Conservation (phyloP, 2,329 filamentous ascomycete genomes). For the Alternaria novae-zelandiae region DNA sequence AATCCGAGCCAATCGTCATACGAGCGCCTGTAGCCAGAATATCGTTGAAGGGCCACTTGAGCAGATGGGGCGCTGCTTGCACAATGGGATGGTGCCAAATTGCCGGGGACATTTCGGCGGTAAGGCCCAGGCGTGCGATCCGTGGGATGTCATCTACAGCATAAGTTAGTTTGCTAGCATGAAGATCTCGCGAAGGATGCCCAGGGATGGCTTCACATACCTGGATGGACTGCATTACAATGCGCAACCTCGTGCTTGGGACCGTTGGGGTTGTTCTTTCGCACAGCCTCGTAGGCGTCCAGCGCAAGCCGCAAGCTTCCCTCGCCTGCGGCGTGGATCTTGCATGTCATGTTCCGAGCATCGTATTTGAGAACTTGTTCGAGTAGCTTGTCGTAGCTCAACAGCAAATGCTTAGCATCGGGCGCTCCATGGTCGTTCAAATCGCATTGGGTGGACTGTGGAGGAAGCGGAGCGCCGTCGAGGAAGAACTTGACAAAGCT, state of each 20-base stretch:
- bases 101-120: slow-evolving; percentile 46
- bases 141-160: slow-evolving; percentile 34
- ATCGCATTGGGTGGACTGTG: slow-evolving; percentile 36
- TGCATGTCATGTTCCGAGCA: slow-evolving; percentile 39
- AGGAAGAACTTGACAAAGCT: slow-evolving; percentile 47
- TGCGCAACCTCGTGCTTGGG: slow-evolving; percentile 46
- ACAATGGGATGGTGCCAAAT: background rate
- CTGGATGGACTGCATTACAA: slow-evolving; percentile 25
- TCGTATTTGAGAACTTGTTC: slow-evolving; percentile 40
- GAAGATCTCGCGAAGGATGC: background rate
- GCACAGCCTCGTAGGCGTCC: slow-evolving; percentile 35
- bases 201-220: slow-evolving; percentile 6
- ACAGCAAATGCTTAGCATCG: slow-evolving; percentile 24
- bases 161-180: background rate
- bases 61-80: slow-evolving; percentile 18
- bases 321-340: slow-evolving; percentile 43
- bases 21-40: slow-evolving; percentile 32
- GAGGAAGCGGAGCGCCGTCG: slow-evolving; percentile 35
- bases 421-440: slow-evolving; percentile 32
- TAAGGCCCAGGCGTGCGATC: slow-evolving; percentile 36
- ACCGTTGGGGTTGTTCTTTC: slow-evolving; percentile 31
- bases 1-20: slow-evolving; percentile 42
- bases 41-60: slow-evolving; percentile 38
- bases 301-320: slow-evolving; percentile 40
- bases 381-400: slow-evolving; percentile 23